phyloP scores from a whole-genome alignment of 306 rosid species.

The Leucaena leucocephala region DNA sequence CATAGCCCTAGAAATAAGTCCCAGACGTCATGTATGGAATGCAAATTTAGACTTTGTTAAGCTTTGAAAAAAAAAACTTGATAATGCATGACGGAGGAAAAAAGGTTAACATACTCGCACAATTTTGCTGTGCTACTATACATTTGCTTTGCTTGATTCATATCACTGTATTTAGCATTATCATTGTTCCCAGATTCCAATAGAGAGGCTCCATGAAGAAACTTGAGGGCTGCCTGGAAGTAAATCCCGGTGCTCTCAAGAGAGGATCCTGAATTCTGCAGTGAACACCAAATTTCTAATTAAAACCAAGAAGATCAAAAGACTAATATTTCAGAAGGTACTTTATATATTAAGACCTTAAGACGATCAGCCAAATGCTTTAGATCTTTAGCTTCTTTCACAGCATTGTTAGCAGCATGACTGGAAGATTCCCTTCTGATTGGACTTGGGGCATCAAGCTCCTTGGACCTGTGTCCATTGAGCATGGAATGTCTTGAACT shows the following conservation, averaged over 20 bases:
- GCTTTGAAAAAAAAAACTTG: not conserved
- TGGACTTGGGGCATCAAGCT: constrained; percentile 82
- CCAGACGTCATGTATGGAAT: not conserved
- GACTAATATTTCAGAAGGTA: constrained; percentile 38
- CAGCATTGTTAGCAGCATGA: constrained; percentile 75
- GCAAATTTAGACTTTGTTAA: not conserved
- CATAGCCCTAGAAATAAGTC: not conserved
- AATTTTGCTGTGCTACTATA: constrained; percentile 90
- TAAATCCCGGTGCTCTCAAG: constrained; percentile 69
- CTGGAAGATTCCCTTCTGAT: constrained; percentile 73
- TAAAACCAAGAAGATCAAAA: constrained; percentile 36
- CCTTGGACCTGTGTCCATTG: constrained; percentile 71
- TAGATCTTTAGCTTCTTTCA: constrained; percentile 90
- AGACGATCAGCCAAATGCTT: constrained; percentile 94
- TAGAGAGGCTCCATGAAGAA: constrained; percentile 88
- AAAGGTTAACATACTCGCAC: constrained; percentile 80
- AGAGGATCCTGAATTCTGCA: constrained; percentile 78
- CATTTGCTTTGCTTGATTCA: constrained; percentile 55
- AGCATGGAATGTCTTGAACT: constrained; percentile 63
- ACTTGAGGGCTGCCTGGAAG: constrained; percentile 95
- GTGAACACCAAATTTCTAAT: constrained; percentile 32
- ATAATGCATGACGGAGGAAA: constrained; percentile 32
- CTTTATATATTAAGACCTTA: constrained; percentile 54
- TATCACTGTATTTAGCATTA: constrained; percentile 63
- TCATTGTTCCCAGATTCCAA: constrained; percentile 69